Evolutionary conservation across 2,329 filamentous ascomycete genomes (phyloP), one percentile per base, ranked within the genome.

Genomic region (Pseudocercospora musae): DNA sequence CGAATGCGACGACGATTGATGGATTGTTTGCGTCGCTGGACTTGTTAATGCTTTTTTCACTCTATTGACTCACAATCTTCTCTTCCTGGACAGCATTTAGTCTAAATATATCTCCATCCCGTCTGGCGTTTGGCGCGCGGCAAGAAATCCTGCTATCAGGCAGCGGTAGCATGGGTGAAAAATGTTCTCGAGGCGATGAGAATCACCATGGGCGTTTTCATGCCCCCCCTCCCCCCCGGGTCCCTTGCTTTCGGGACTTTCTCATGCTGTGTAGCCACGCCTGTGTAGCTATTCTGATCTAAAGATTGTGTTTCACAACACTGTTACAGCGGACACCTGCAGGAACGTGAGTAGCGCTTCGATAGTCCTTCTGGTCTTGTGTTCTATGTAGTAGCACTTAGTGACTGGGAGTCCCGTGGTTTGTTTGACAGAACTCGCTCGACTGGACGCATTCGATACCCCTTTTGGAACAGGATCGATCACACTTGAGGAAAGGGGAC

Each of bases 1-100:
- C 55, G 58, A 64, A 61, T 57, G 62, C 61, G 59, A 64, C 53
- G 62, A 61, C 58, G 37, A 58, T 50, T 23, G 23, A 50, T 50
- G 48, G 48, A 50, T 25, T 50, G 48, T 23, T 27, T 50, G 21
- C 21, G 48, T 50, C 48, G 20, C 48, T 29, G 48, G 48, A 23
- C 20, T 29, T 13, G 15, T 27, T 50, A 50, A n/a, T 50, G 48
- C 46, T 50, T 50, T 20, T 15, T 50, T n/a, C 48, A 50, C 15
- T 50, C n/a, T 50, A 23, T 37, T 37, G 33, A 37, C 15, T 37
- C 33, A 13, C 33, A 37, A 37, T 37, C 48, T 46, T 46, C 42
- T 20, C n/a, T 50, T 50, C 48, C 4, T 23, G 21, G 23, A 50
- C 23, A 25, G 23, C 48, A 29, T 49, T 50, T 15, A 23, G n/a